Evolutionary conservation across 176 grass and related monocot genomes (phyloP), one percentile per base, ranked within the genome.

Genomic region (Neostapfia colusana): DNA sequence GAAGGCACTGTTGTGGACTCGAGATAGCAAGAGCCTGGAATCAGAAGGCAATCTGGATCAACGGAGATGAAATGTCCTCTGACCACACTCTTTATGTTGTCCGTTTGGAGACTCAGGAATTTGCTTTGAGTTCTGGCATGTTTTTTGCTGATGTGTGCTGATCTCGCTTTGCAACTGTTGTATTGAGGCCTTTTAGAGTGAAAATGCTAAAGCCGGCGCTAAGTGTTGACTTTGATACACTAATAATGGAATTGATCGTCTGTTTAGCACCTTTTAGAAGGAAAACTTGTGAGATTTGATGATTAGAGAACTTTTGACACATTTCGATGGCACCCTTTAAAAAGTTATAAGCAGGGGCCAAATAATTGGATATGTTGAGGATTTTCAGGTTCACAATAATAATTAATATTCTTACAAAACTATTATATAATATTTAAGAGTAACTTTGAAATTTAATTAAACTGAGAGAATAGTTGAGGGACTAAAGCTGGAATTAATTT

Each of bases 1-100:
- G 82, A 88, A 63, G 70, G 82, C 31, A 88, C 85, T 0, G 74
- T 85, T 8, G 82, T 72, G 57, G 83, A 85, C 38, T 88, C 82
- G 5, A 88, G 85, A 67, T 91, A 79, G 69, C 48, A 69, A 41
- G 6, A 60, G 17, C 17, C 20, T 40, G 9, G 4, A 65, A 1
- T 31, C 25, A 6, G 4, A 65, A 2, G 56, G 12, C 36, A 9
- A 15, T 20, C 23, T 71, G 36, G 66, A 78, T 51, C 42, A 7
- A 9, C 3, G 14, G 41, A 31, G 31, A 31, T 31, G 31, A 31
- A 31, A 31, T 31, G 31, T 31, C 31, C 2, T 31, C 31, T 31
- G 31, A 31, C 31, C 31, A 31, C 31, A 31, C 31, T 31, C 78
- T 31, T 31, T 31, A 31, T 31, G 31, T 31, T 72, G 24, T 56